These are phyloP conservation scores for Curvularia sp. DNA, from an alignment of 2,329 filamentous ascomycete species.

Conservation along the genomic window DNA sequence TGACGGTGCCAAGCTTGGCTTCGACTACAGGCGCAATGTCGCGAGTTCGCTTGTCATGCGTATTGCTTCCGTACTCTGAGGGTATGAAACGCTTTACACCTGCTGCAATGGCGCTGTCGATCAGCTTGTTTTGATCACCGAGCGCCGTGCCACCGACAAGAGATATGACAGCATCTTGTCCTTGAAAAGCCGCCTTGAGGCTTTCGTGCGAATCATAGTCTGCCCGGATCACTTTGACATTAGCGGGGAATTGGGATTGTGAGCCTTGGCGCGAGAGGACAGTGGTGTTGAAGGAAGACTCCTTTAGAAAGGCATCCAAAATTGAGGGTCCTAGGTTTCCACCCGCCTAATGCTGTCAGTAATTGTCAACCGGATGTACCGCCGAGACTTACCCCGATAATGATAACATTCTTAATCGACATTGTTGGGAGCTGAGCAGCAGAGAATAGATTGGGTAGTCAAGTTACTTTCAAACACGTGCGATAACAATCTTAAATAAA, in stretches of 20 bases:
- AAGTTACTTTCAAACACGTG: not conserved
- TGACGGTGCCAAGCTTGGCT: conserved; percentile 58
- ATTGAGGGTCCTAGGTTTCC: conserved; percentile 56
- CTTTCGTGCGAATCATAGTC: conserved; percentile 59
- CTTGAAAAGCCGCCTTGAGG: conserved; percentile 60
- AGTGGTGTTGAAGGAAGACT: conserved; percentile 61
- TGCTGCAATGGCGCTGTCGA: conserved; percentile 66
- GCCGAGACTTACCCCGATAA: conserved; percentile 51
- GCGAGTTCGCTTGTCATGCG: conserved; percentile 45
- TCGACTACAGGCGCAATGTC: conserved; percentile 60
- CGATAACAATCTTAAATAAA: not conserved
- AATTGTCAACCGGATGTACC: not conserved
- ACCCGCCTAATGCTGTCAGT: conserved; percentile 38
- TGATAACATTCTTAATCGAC: conserved; percentile 54
- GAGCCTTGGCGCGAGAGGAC: conserved; percentile 62
- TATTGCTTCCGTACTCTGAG: conserved; percentile 64
- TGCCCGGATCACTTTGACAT: conserved; percentile 56
- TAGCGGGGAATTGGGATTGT: conserved; percentile 49
- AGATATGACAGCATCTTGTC: conserved; percentile 65
- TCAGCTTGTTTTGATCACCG: conserved; percentile 58
- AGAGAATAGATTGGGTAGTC: not conserved
- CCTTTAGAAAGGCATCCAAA: conserved; percentile 51
- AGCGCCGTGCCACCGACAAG: conserved; percentile 54
- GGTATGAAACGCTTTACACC: conserved; percentile 69
- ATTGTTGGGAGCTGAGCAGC: conserved; percentile 25